Evolutionary conservation across 352 stramenopile species (phyloP).

Genomic region (Peronospora farinosa): DNA sequence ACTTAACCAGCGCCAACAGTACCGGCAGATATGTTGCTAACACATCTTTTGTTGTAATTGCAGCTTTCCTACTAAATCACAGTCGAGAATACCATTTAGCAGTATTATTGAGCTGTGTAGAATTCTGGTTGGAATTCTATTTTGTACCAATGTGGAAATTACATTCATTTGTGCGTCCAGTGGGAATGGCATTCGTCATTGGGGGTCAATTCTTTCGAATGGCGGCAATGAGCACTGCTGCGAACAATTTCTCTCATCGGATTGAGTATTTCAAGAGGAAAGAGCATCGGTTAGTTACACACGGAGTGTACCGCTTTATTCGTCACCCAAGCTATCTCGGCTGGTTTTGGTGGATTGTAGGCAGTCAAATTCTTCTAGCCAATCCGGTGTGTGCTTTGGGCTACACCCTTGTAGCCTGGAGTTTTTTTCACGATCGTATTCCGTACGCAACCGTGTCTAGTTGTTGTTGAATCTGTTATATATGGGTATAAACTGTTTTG

Average conservation of each 20-base stretch:
- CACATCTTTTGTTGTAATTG: background rate
- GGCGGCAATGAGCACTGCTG: constrained; percentile 89
- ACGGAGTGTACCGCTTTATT: constrained; percentile 89
- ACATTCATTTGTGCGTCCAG: constrained; percentile 43
- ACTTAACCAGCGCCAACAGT: constrained; percentile 8
- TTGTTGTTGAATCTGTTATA: background rate
- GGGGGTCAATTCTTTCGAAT: constrained; percentile 86
- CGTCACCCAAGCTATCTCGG: constrained; percentile 94
- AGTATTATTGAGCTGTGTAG: constrained; percentile 65
- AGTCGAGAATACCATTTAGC: constrained; percentile 86
- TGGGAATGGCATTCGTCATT: constrained; percentile 68
- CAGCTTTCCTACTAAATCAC: constrained; percentile 88
- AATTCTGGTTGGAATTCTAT: constrained; percentile 90
- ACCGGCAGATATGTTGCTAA: constrained; percentile 1
- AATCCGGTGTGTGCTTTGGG: constrained; percentile 86
- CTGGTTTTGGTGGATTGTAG: constrained; percentile 96
- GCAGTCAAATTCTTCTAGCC: constrained; percentile 90
- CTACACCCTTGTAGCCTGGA: constrained; percentile 88
- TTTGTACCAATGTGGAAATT: constrained; percentile 75
- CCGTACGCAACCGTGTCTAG: constrained; percentile 42
- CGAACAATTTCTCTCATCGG: constrained; percentile 93
- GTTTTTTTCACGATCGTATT: constrained; percentile 93
- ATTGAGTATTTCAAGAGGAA: constrained; percentile 92
- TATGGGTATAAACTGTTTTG: background rate
- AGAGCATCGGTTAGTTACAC: constrained; percentile 90